These are phyloP conservation scores for Daldinia loculata DNA, from an alignment of 495 filamentous ascomycete species.

Conservation along the genomic window DNA sequence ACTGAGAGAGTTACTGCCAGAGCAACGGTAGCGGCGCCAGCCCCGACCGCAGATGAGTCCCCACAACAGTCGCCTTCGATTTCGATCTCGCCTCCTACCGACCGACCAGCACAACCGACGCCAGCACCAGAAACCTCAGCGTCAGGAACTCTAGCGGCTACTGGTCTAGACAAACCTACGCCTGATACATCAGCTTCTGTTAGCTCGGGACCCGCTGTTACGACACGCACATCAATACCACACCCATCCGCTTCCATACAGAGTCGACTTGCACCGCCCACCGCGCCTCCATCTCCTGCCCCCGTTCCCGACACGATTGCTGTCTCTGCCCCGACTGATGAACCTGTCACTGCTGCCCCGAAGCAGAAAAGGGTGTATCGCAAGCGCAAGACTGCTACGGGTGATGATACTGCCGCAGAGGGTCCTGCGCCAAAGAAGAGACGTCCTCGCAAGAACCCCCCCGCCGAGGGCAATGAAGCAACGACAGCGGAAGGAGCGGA, in stretches of 20 bases:
- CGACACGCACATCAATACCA: slow-evolving; percentile 7
- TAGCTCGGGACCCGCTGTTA: neutral
- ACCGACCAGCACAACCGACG: slow-evolving; percentile 30
- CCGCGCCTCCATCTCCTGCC: slow-evolving; percentile 36
- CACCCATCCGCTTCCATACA: slow-evolving; percentile 15
- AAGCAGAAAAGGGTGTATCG: slow-evolving; percentile 42
- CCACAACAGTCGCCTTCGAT: slow-evolving; percentile 26
- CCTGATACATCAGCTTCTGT: neutral
- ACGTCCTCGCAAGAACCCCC: slow-evolving; percentile 32
- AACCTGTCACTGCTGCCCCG: slow-evolving; percentile 23
- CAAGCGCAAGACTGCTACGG: slow-evolving; percentile 27
- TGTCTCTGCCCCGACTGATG: slow-evolving; percentile 19
- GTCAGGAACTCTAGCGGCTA: slow-evolving; percentile 4
- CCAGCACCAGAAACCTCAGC: slow-evolving; percentile 23
- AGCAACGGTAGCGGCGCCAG: slow-evolving; percentile 1
- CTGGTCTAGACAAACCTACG: slow-evolving; percentile 3
- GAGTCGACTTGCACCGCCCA: slow-evolving; percentile 19
- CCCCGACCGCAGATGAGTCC: slow-evolving; percentile 4
- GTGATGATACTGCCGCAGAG: slow-evolving; percentile 31
- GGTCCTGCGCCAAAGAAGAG: slow-evolving; percentile 34
- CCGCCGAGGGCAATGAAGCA: slow-evolving; percentile 2
- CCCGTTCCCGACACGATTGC: slow-evolving; percentile 30
- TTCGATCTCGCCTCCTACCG: slow-evolving; percentile 21
- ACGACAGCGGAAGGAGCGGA: slow-evolving; percentile 27
- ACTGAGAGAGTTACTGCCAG: slow-evolving; percentile 1